Percentiles rank a stretch among this genome's conserved stretches.
These are phyloP conservation scores for Nakazawaea populi DNA, from an alignment of 805 yeast genomes.

Conservation along the genomic window DNA sequence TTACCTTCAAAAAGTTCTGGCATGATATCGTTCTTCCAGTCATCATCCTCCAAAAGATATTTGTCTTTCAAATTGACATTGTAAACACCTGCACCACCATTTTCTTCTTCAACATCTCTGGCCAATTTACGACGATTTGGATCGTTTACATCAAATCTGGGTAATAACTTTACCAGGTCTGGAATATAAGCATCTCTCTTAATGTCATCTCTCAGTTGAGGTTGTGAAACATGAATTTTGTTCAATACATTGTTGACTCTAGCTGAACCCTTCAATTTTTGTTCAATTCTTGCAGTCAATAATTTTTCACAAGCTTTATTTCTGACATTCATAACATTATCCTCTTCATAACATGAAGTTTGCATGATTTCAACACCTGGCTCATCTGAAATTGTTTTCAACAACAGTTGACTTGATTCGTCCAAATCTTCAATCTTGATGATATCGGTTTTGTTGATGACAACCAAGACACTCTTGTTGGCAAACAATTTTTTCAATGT, in stretches of 20 bases:
- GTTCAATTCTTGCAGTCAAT: conserved; percentile 92
- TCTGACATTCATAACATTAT: conserved; percentile 91
- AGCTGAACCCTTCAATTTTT: conserved; percentile 88
- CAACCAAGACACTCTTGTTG: conserved; percentile 93
- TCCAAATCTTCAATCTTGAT: conserved; percentile 79
- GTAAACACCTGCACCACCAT: conserved; percentile 99
- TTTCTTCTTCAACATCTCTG: conserved; percentile 84
- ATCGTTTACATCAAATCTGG: conserved; percentile 72
- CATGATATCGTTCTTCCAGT: conserved; percentile 96
- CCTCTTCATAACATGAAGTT: conserved; percentile 91
- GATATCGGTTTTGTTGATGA: conserved; percentile 92
- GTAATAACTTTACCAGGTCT: conserved; percentile 53
- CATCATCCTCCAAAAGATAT: conserved; percentile 89
- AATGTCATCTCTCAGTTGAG: conserved; percentile 81
- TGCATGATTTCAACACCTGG: conserved; percentile 90
- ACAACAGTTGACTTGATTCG: conserved; percentile 63
- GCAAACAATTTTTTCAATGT: conserved; percentile 96
- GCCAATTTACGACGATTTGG: conserved; percentile 79
- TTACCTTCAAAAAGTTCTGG: conserved; percentile 96
- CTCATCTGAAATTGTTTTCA: conserved; percentile 56
- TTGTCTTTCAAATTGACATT: conserved; percentile 90
- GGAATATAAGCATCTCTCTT: conserved; percentile 81
- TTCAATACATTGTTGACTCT: conserved; percentile 85
- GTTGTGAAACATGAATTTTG: conserved; percentile 92
- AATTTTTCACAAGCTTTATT: conserved; percentile 97